A percentile compares a stretch with the other conserved stretches of the same genome.
Conservation (phyloP, 1,139 yeast genomes). For the Dujonia santamariae region DNA sequence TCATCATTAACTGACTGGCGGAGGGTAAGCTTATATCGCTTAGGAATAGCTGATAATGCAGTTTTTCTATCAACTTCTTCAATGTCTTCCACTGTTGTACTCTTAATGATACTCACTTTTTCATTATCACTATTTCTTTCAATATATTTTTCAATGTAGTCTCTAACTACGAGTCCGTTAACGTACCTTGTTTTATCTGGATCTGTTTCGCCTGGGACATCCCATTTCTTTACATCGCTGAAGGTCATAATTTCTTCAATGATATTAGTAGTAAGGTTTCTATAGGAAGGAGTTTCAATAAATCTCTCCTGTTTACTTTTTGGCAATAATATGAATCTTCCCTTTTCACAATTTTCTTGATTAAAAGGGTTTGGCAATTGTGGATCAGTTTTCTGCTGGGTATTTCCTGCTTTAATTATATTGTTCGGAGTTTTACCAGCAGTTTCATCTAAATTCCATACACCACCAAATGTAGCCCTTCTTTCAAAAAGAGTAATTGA, state of each 20-base stretch:
- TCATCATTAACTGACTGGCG: slow-evolving; percentile 21
- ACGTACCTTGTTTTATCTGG: slow-evolving; percentile 25
- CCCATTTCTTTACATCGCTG: slow-evolving; percentile 36
- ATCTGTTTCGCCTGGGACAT: slow-evolving; percentile 19
- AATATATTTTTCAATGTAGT: slow-evolving; percentile 35
- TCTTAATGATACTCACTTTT: slow-evolving; percentile 20
- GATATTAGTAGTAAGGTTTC: slow-evolving; percentile 36
- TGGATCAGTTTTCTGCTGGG: slow-evolving; percentile 23
- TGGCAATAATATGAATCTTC: slow-evolving; percentile 10
- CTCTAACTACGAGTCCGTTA: slow-evolving; percentile 23
- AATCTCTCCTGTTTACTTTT: slow-evolving; percentile 20
- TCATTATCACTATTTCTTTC: slow-evolving; percentile 18
- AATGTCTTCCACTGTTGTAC: slow-evolving; percentile 39
- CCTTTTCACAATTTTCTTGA: background rate
- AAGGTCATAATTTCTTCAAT: slow-evolving; percentile 45
- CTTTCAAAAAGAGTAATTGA: slow-evolving; percentile 28
- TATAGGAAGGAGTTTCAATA: slow-evolving; percentile 38
- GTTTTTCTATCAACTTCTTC: slow-evolving; percentile 14
- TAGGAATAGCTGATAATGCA: slow-evolving; percentile 12
- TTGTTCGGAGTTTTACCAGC: slow-evolving; percentile 20
- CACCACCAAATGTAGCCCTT: slow-evolving; percentile 27
- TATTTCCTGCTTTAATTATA: slow-evolving; percentile 21
- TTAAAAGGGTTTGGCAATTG: slow-evolving; percentile 30
- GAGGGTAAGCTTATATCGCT: slow-evolving; percentile 29
- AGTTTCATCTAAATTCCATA: slow-evolving; percentile 28